Evolutionary conservation across 805 yeast genomes (phyloP).

Genomic region (Pichia thaimueangensis): DNA sequence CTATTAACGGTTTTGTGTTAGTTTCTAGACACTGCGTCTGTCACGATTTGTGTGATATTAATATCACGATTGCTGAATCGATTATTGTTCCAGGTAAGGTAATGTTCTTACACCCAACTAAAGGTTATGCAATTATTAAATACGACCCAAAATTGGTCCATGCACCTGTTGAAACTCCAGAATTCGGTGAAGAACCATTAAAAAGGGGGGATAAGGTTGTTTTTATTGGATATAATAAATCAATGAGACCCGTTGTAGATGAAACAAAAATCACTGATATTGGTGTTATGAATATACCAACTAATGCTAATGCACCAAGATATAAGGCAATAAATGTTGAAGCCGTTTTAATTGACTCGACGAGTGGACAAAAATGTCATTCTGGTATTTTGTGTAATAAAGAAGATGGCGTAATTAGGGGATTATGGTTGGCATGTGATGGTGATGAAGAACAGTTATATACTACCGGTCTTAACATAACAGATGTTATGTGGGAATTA

Average conservation of each 20-base stretch:
- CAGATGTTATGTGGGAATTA: constrained; percentile 55
- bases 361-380: constrained; percentile 59
- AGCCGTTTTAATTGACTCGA: constrained; percentile 68
- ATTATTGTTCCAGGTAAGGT: constrained; percentile 75
- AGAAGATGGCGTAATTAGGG: constrained; percentile 70
- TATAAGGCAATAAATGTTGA: constrained; percentile 83
- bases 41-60: constrained; percentile 72
- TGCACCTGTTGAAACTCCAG: constrained; percentile 68
- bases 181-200: constrained; percentile 48
- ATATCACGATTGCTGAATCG: constrained; percentile 79
- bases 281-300: constrained; percentile 66
- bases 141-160: constrained; percentile 71
- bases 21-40: constrained; percentile 77
- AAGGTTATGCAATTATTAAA: constrained; percentile 75
- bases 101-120: constrained; percentile 79
- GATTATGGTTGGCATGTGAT: constrained; percentile 77
- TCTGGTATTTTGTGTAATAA: constrained; percentile 71
- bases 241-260: constrained; percentile 61
- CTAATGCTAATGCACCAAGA: constrained; percentile 62
- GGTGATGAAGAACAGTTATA: constrained; percentile 70
- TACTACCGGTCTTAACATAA: constrained; percentile 71
- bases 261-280: constrained; percentile 74
- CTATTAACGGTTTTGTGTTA: constrained; percentile 70
- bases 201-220: constrained; percentile 67
- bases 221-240: constrained; percentile 77